phyloP scores from a whole-genome alignment of 257 asterid species.

The Striga asiatica region DNA sequence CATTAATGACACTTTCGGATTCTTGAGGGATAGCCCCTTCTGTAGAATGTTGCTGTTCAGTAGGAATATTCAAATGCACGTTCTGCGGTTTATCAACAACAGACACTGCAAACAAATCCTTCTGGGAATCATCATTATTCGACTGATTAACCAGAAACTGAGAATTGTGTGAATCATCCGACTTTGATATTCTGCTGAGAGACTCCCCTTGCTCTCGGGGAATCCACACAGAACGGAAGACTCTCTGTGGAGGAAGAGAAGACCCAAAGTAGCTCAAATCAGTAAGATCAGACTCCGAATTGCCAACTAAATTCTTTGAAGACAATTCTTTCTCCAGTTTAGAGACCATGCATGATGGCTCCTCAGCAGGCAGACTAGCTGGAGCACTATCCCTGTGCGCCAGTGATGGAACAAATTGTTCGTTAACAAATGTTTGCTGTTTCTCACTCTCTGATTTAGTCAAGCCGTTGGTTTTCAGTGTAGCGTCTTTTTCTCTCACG shows the following conservation, averaged over 20 bases:
- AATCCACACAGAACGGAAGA: constrained; percentile 58
- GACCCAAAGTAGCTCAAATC: constrained; percentile 52
- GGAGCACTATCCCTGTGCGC: constrained; percentile 21
- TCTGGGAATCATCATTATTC: constrained; percentile 25
- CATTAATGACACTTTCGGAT: constrained; percentile 29
- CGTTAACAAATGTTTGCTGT: constrained; percentile 20
- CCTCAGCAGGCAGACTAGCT: constrained; percentile 26
- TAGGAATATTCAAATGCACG: constrained; percentile 23
- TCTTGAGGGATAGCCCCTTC: constrained; percentile 22
- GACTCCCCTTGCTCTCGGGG: constrained; percentile 68
- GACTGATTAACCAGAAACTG: constrained; percentile 57
- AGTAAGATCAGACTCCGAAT: constrained; percentile 37
- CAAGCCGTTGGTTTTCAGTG: constrained; percentile 19
- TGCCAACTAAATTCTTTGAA: constrained; percentile 20
- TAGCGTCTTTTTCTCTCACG: constrained; percentile 26
- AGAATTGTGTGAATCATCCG: constrained; percentile 77
- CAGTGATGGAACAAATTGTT: constrained; percentile 23
- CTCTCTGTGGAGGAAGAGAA: constrained; percentile 48
- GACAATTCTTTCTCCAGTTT: constrained; percentile 25
- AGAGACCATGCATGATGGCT: constrained; percentile 17
- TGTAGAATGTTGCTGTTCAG: constrained; percentile 23
- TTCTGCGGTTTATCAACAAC: constrained; percentile 33
- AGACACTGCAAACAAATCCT: constrained; percentile 31
- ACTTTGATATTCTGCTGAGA: constrained; percentile 73
- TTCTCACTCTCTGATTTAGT: constrained; percentile 23